Percentiles rank a stretch among this genome's conserved stretches.
Evolutionary conservation across 805 yeast species (phyloP).

Genomic region (Lachancea fermentati): DNA sequence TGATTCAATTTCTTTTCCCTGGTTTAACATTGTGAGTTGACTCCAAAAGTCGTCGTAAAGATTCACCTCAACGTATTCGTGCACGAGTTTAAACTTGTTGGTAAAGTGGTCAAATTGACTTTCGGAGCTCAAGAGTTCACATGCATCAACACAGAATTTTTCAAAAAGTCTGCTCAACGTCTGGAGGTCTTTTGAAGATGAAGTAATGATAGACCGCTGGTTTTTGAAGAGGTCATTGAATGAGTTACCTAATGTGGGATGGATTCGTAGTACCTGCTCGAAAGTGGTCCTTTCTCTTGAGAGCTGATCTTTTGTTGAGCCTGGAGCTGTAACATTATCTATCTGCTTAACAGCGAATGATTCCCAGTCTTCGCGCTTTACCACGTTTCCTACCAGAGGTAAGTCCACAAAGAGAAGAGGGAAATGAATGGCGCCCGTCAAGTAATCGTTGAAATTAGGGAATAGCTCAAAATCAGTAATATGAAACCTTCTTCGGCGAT

Average conservation of each 20-base stretch:
- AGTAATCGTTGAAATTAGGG: conserved; percentile 51
- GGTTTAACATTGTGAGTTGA: conserved; percentile 30
- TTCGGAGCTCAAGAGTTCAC: not conserved
- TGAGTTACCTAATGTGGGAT: conserved; percentile 4
- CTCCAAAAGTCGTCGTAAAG: conserved; percentile 66
- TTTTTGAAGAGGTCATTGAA: conserved; percentile 4
- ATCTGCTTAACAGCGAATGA: conserved; percentile 1
- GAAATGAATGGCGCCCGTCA: conserved; percentile 51
- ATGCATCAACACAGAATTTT: conserved; percentile 3
- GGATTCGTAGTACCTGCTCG: conserved; percentile 7
- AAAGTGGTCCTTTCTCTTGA: conserved; percentile 7
- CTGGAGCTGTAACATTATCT: conserved; percentile 4
- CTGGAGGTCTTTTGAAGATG: not conserved
- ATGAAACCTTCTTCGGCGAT: conserved; percentile 37
- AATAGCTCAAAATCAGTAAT: conserved; percentile 45
- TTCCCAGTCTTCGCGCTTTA: conserved; percentile 15
- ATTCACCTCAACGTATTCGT: conserved; percentile 66
- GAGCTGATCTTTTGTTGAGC: not conserved
- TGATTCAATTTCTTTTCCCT: conserved; percentile 18
- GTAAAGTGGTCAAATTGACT: conserved; percentile 12
- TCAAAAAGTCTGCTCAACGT: conserved; percentile 1
- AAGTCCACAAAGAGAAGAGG: conserved; percentile 53
- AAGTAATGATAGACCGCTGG: conserved; percentile 1
- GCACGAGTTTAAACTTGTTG: conserved; percentile 48
- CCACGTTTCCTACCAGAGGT: conserved; percentile 44